These are phyloP conservation scores for Chaetomiaceae sp. DNA, from an alignment of 2,329 filamentous ascomycete genomes.

Conservation along the genomic window DNA sequence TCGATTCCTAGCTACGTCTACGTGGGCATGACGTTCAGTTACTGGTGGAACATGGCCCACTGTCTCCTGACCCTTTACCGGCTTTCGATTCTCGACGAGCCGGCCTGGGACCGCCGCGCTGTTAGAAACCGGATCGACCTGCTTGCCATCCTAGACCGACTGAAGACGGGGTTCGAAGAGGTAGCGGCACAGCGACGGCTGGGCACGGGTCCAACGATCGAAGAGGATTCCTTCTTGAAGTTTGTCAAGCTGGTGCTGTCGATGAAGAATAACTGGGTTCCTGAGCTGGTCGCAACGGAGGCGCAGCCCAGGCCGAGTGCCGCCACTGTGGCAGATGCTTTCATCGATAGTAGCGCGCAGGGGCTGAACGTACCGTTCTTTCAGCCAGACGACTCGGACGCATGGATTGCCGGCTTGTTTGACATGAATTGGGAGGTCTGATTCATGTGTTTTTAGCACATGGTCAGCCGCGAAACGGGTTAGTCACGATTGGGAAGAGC, in stretches of 20 bases:
- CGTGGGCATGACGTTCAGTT: slow-evolving; percentile 33
- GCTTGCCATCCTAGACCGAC: slow-evolving; percentile 31
- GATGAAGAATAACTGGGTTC: slow-evolving; percentile 20
- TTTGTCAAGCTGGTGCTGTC: slow-evolving; percentile 16
- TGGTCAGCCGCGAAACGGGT: too few relatives aligned
- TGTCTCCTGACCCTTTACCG: slow-evolving; percentile 33
- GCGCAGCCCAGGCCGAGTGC: background rate
- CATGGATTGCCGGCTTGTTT: slow-evolving; percentile 23
- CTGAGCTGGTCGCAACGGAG: slow-evolving; percentile 15
- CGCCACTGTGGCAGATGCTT: background rate
- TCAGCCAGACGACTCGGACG: slow-evolving; percentile 18
- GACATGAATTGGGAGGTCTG: slow-evolving; percentile 25
- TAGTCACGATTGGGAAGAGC: too few relatives aligned
- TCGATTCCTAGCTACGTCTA: slow-evolving; percentile 29
- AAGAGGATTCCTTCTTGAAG: slow-evolving; percentile 24
- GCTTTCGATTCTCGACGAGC: slow-evolving; percentile 35
- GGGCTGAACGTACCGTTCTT: slow-evolving; percentile 19
- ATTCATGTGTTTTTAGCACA: too few relatives aligned
- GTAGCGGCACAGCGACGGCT: slow-evolving; percentile 18
- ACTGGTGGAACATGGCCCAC: slow-evolving; percentile 34
- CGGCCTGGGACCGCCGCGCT: slow-evolving; percentile 36
- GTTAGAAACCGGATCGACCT: slow-evolving; percentile 34
- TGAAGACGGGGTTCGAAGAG: slow-evolving; percentile 28
- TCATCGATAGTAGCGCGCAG: slow-evolving; percentile 7
- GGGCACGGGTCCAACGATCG: slow-evolving; percentile 12